Percentiles rank a stretch among this genome's conserved stretches.
Evolutionary conservation across 1,284 basidiomycete genomes (phyloP).

Genomic region (Melampsora americana): DNA sequence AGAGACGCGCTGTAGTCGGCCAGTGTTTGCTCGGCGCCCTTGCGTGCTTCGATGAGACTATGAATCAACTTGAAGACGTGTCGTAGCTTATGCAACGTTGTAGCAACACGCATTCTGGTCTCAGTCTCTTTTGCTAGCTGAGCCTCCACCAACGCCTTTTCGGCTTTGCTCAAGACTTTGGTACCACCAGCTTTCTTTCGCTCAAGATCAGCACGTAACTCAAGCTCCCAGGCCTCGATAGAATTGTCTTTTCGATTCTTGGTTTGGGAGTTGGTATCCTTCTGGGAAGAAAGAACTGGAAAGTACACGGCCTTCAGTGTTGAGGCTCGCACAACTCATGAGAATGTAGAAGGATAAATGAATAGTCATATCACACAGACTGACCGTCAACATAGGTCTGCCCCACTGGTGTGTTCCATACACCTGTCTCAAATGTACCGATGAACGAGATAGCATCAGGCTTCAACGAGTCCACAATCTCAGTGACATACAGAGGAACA

Average conservation of each 20-base stretch:
- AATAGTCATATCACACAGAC: conserved; percentile 11
- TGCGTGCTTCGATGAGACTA: conserved; percentile 57
- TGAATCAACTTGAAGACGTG: conserved; percentile 65
- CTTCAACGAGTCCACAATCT: conserved; percentile 66
- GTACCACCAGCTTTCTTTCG: conserved; percentile 60
- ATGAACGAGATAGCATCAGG: conserved; percentile 63
- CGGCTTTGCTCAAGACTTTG: conserved; percentile 70
- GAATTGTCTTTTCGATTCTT: conserved; percentile 78
- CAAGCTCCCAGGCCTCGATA: conserved; percentile 86
- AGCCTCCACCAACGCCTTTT: conserved; percentile 71
- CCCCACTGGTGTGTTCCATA: conserved; percentile 79
- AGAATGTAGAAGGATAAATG: conserved; percentile 60
- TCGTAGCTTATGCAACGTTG: conserved; percentile 61
- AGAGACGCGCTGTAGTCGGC: conserved; percentile 58
- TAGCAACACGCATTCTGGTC: conserved; percentile 63
- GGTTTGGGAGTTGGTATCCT: conserved; percentile 1
- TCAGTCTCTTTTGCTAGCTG: conserved; percentile 74
- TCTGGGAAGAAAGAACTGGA: conserved; percentile 34
- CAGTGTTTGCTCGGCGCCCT: conserved; percentile 55
- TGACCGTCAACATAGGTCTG: conserved; percentile 68
- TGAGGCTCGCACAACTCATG: conserved; percentile 57
- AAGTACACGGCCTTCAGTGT: conserved; percentile 43
- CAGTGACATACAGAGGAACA: conserved; percentile 67
- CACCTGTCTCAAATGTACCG: conserved; percentile 69
- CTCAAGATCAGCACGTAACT: conserved; percentile 77